Evolutionary conservation across 139 green algal genomes (phyloP), one percentile per base, ranked within the genome.

Genomic region (Chlamydomonas sp.): DNA sequence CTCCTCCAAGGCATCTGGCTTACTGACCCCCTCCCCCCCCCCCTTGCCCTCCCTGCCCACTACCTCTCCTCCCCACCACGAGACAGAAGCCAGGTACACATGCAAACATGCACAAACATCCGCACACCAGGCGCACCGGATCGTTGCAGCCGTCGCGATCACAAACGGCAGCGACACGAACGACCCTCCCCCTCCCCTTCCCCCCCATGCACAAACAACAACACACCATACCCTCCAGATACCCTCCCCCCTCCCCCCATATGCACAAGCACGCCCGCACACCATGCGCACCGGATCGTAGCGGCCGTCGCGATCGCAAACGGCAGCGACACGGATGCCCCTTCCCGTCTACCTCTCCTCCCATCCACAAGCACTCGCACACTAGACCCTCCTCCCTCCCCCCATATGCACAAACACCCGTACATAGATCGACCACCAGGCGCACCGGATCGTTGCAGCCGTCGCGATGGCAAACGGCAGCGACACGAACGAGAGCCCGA

Each of bases 401-500:
- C 43, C 16, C 16, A n/a, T 16, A 54, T 54, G 43, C 43, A 54
- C 13, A 54, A 10, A n/a, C 43, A 54, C 43, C n/a, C n/a, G n/a
- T n/a, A n/a, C n/a, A n/a, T n/a, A n/a, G n/a, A n/a, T n/a, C n/a
- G n/a, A n/a, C n/a, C n/a, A n/a, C n/a, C n/a, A n/a, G n/a, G 22
- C 22, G 47, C 26, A 64, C 54, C 54, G 30, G 54, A 64, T 64
- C 8, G 54, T 64, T 6, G 54, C 54, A 16, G 54, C 54, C 26
- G 54, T 64, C 6, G 10, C 16, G 26, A 64, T 64, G 16, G 54
- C 54, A 20, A 36, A 67, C 39, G 31, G 60, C 22, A 67, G 30
- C 33, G 60, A 20, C 22, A 43, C 10, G 34, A 26, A 67, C 24
- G 70, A 62, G 10, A 76, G 60, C 33, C 13, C 39, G 3, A 75